These are phyloP conservation scores for Rutstroemia sp. DNA, from an alignment of 2,329 filamentous ascomycete genomes.

Conservation along the genomic window DNA sequence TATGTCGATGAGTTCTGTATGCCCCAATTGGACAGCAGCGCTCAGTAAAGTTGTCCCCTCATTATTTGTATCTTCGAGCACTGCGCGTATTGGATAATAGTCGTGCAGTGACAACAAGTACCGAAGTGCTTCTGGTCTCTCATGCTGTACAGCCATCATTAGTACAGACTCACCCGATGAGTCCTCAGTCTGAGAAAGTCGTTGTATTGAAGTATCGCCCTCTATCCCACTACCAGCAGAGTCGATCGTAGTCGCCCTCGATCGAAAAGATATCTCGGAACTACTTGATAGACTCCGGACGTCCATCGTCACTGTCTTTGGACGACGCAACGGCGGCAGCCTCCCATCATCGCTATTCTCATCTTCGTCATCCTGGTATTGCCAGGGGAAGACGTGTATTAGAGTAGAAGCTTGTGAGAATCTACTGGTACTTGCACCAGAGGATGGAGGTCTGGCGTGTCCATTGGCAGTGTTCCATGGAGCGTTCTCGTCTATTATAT, in stretches of 20 bases:
- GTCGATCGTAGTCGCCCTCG: constrained; percentile 68
- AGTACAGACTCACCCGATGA: constrained; percentile 72
- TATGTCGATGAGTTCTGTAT: constrained; percentile 65
- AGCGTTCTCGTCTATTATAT: constrained; percentile 38
- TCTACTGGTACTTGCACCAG: constrained; percentile 15
- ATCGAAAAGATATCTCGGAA: constrained; percentile 77
- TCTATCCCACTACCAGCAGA: constrained; percentile 69
- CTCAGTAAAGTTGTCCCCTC: constrained; percentile 85
- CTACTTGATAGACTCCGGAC: constrained; percentile 80
- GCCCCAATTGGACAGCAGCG: constrained; percentile 80
- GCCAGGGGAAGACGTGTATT: constrained; percentile 87
- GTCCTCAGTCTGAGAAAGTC: constrained; percentile 63
- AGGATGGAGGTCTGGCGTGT: constrained; percentile 18
- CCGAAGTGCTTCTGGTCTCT: constrained; percentile 61
- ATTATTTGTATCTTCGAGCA: constrained; percentile 80
- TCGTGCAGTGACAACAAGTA: constrained; percentile 74
- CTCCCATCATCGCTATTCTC: constrained; percentile 23
- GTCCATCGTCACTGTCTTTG: constrained; percentile 73
- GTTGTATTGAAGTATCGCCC: constrained; percentile 79
- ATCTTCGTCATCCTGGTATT: constrained; percentile 44
- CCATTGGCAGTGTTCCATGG: constrained; percentile 23
- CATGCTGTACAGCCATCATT: constrained; percentile 78
- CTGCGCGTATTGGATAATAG: constrained; percentile 62
- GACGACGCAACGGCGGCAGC: constrained; percentile 23
- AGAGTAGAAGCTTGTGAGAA: constrained; percentile 37